Percentiles rank a stretch among this genome's conserved stretches.
Conservation (phyloP, 371 early-diverging fungal species). For the Mucor indicus region DNA sequence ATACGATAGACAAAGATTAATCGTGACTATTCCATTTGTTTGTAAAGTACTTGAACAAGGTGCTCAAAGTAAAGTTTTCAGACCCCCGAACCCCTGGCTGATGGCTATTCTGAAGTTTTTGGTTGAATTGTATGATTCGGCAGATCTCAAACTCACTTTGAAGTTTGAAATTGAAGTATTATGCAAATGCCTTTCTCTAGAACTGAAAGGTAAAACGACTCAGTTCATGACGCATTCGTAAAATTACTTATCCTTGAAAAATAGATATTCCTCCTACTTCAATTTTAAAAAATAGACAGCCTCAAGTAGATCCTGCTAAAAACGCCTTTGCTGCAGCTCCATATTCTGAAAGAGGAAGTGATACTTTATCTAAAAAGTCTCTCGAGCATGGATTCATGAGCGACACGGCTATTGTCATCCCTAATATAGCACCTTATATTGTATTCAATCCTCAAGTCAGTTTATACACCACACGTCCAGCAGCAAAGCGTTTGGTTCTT, state of each 20-base stretch:
- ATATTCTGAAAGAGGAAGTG: too few species aligned
- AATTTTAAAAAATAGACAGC: slow-evolving; percentile 59
- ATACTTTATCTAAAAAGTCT: too few species aligned
- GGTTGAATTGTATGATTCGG: slow-evolving; percentile 88
- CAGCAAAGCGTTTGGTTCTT: slow-evolving; percentile 76
- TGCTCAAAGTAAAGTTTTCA: slow-evolving; percentile 79
- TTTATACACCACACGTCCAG: slow-evolving; percentile 76
- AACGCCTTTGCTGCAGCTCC: background rate
- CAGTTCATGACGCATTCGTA: background rate
- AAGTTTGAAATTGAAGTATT: slow-evolving; percentile 97
- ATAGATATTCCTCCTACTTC: slow-evolving; percentile 68
- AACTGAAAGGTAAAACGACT: slow-evolving; percentile 53
- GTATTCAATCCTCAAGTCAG: slow-evolving; percentile 67
- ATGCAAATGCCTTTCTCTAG: slow-evolving; percentile 84
- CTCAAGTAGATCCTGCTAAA: slow-evolving; percentile 7
- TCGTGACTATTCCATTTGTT: slow-evolving; percentile 95
- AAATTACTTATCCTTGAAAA: background rate
- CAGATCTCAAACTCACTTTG: slow-evolving; percentile 88
- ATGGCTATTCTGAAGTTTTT: slow-evolving; percentile 91
- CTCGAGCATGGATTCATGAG: slow-evolving; percentile 4
- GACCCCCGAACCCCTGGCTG: slow-evolving; percentile 96
- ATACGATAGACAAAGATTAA: slow-evolving; percentile 78
- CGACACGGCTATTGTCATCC: slow-evolving; percentile 29
- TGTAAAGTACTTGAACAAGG: slow-evolving; percentile 95
- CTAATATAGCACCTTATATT: slow-evolving; percentile 66